Percentiles rank a stretch among this genome's conserved stretches.
Evolutionary conservation across 805 yeast genomes (phyloP).

Genomic region (Starmerella ratchasimensis): DNA sequence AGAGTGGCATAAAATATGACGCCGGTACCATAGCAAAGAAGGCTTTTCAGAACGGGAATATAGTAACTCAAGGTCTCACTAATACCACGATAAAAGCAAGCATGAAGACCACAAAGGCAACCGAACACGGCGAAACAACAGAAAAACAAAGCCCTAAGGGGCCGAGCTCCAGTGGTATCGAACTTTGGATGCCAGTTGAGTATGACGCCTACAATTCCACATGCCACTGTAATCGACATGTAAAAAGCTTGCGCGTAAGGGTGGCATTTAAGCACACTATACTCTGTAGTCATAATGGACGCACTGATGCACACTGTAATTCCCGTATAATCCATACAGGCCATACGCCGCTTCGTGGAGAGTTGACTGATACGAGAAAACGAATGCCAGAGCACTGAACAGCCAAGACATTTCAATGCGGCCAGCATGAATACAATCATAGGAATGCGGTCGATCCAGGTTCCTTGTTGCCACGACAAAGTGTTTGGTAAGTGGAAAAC

Average conservation of each 20-base stretch:
- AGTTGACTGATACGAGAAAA: slow-evolving; percentile 63
- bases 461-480: slow-evolving; percentile 33
- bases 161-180: slow-evolving; percentile 75
- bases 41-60: slow-evolving; percentile 56
- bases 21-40: slow-evolving; percentile 65
- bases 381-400: slow-evolving; percentile 85
- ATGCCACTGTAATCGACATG: slow-evolving; percentile 45
- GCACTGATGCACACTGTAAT: slow-evolving; percentile 82
- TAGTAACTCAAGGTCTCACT: slow-evolving; percentile 40
- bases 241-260: slow-evolving; percentile 37
- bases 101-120: slow-evolving; percentile 44
- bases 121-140: slow-evolving; percentile 69
- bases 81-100: slow-evolving; percentile 44
- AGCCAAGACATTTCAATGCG: slow-evolving; percentile 59
- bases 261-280: slow-evolving; percentile 54
- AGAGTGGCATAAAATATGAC: slow-evolving; percentile 77
- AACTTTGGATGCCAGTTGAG: slow-evolving; percentile 89
- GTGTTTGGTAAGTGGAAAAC: slow-evolving; percentile 52
- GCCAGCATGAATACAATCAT: slow-evolving; percentile 56
- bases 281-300: slow-evolving; percentile 75
- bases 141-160: slow-evolving; percentile 67
- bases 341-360: slow-evolving; percentile 53
- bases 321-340: slow-evolving; percentile 92
- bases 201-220: slow-evolving; percentile 59
- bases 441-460: slow-evolving; percentile 36